Evolutionary conservation across 2,329 filamentous ascomycete species (phyloP).

Genomic region (Hymenoscyphus scutula): DNA sequence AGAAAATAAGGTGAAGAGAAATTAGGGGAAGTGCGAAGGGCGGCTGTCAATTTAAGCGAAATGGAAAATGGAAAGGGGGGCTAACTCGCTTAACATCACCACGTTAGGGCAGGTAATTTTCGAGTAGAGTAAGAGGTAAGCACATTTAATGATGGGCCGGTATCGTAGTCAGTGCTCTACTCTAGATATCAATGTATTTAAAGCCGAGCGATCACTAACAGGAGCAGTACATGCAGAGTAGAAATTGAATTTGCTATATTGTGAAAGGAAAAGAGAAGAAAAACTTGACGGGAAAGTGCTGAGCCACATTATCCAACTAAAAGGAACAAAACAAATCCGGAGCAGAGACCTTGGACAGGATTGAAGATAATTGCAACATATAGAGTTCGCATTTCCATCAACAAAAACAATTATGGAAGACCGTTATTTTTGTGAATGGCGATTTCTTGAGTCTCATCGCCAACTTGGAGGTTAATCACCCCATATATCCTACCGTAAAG

Average conservation of each 20-base stretch:
- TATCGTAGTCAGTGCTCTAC: no score
- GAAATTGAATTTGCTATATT: not conserved
- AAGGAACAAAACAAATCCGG: not conserved
- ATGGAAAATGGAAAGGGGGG: no score
- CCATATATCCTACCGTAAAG: not conserved
- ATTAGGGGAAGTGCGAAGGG: no score
- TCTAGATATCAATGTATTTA: no score
- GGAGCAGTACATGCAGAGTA: not conserved
- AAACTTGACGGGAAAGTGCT: not conserved
- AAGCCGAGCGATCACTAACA: not conserved
- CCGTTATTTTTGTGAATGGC: constrained; percentile 9
- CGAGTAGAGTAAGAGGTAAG: no score
- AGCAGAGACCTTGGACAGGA: not conserved
- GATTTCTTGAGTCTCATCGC: constrained; percentile 3
- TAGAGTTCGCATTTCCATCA: not conserved
- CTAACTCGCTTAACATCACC: no score
- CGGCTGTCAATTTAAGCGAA: no score
- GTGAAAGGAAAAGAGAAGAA: not conserved
- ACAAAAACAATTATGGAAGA: not conserved
- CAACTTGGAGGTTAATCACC: constrained; percentile 3
- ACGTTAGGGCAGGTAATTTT: no score
- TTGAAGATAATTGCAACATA: not conserved
- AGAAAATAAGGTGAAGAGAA: no score
- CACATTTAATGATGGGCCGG: no score
- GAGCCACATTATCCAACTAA: not conserved